A percentile compares a stretch with the other conserved stretches of the same genome.
phyloP scores from a whole-genome alignment of 495 filamentous ascomycete genomes.

The Trichoderma erinaceum region DNA sequence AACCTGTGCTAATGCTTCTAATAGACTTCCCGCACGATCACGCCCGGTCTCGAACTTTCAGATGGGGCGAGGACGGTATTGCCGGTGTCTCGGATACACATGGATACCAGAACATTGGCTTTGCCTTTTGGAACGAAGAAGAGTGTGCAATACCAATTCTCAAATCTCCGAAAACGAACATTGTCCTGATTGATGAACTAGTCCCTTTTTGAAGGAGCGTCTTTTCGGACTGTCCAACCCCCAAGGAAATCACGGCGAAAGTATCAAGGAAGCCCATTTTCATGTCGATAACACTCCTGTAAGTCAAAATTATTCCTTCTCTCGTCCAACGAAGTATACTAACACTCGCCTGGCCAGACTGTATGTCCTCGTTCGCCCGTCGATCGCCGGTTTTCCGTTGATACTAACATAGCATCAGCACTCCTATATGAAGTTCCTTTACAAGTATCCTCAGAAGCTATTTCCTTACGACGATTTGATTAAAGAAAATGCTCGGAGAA shows the following conservation, averaged over 20 bases:
- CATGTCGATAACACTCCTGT: conserved; percentile 89
- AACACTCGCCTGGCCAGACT: conserved; percentile 30
- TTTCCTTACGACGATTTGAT: conserved; percentile 89
- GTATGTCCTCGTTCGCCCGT: conserved; percentile 28
- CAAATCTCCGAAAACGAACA: not conserved
- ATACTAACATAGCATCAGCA: conserved; percentile 50
- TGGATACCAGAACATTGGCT: conserved; percentile 82
- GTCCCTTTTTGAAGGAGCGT: conserved; percentile 87
- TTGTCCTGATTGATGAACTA: conserved; percentile 29
- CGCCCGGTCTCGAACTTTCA: conserved; percentile 76
- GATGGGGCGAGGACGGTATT: conserved; percentile 97
- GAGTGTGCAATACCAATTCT: conserved; percentile 52
- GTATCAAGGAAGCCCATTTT: conserved; percentile 92
- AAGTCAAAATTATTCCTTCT: conserved; percentile 20
- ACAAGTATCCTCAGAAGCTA: conserved; percentile 88
- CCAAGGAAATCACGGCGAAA: conserved; percentile 94
- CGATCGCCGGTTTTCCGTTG: conserved; percentile 15
- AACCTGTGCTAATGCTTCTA: not conserved
- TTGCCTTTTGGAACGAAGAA: conserved; percentile 96
- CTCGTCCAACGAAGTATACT: conserved; percentile 16
- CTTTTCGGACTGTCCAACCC: conserved; percentile 93
- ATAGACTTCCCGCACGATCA: conserved; percentile 90
- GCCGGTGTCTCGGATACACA: conserved; percentile 92
- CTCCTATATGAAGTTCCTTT: conserved; percentile 98
- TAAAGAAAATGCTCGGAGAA: conserved; percentile 71